phyloP scores from a whole-genome alignment of 805 yeast species.

The Lipomyces sp. region DNA sequence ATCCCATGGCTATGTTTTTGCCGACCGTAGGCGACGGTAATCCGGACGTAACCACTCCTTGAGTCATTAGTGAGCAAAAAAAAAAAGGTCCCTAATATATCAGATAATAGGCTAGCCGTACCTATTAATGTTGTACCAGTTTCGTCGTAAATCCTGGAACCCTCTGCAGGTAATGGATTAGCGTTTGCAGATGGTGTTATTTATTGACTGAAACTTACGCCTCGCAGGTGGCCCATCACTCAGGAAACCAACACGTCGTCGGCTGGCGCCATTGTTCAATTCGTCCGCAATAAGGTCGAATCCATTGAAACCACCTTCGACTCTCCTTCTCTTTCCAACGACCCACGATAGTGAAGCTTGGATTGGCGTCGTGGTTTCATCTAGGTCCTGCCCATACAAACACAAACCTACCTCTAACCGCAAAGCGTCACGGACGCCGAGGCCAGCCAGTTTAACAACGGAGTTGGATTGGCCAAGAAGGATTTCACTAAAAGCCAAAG shows the following conservation, averaged over 20 bases:
- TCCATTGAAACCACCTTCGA: conserved; percentile 71
- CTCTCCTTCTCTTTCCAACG: conserved; percentile 78
- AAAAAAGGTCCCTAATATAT: too few species aligned
- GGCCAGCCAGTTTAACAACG: conserved; percentile 81
- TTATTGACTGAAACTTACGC: conserved; percentile 40
- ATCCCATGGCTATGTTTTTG: conserved; percentile 89
- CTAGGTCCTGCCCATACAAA: conserved; percentile 89
- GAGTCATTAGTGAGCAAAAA: not conserved
- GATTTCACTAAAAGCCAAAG: conserved; percentile 63
- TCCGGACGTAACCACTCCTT: conserved; percentile 67
- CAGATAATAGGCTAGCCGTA: not conserved
- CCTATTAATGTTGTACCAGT: conserved; percentile 17
- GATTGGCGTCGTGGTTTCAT: conserved; percentile 79
- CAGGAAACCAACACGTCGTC: conserved; percentile 71
- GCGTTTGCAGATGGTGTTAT: not conserved
- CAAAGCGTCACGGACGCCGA: conserved; percentile 97
- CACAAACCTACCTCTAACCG: conserved; percentile 99
- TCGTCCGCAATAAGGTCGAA: conserved; percentile 69
- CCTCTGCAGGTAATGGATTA: conserved; percentile 9
- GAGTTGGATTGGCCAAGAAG: conserved; percentile 57
- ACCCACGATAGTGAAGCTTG: conserved; percentile 92
- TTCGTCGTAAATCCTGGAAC: conserved; percentile 15
- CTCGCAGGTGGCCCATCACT: conserved; percentile 93
- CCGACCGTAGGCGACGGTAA: conserved; percentile 71
- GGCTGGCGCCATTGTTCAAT: conserved; percentile 56